Evolutionary conservation across 2,329 filamentous ascomycete species (phyloP).

Genomic region (Tolypocladium album): DNA sequence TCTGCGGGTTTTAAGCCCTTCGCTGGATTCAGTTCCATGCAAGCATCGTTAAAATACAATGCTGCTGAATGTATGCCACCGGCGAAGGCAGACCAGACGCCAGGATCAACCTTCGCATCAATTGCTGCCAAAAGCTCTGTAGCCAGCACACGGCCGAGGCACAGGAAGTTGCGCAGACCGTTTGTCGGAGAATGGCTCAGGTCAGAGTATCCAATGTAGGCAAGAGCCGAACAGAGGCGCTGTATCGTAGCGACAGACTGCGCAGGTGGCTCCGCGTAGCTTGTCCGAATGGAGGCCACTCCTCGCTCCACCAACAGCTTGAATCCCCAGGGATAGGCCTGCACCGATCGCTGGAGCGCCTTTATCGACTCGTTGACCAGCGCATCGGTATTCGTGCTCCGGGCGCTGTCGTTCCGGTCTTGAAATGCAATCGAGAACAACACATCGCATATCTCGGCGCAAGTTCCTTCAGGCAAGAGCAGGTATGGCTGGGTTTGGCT

Average conservation of each 20-base stretch:
- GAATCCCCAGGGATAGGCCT: conserved; percentile 24
- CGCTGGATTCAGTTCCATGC: conserved; percentile 3
- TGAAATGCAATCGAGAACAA: conserved; percentile 19
- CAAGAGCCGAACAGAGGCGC: conserved; percentile 30
- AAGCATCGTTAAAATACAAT: conserved; percentile 31
- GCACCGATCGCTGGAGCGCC: conserved; percentile 27
- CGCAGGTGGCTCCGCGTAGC: conserved; percentile 8
- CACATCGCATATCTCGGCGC: conserved; percentile 25
- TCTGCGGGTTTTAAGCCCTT: conserved; percentile 1
- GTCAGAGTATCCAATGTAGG: conserved; percentile 38
- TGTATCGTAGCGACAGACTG: conserved; percentile 18
- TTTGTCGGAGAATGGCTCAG: conserved; percentile 14
- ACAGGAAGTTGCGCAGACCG: conserved; percentile 29
- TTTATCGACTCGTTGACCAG: conserved; percentile 30
- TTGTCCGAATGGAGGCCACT: conserved; percentile 13
- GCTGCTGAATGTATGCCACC: conserved; percentile 23
- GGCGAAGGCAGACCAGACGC: conserved; percentile 26
- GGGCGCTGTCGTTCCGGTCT: conserved; percentile 9
- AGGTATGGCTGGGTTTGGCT: conserved; percentile 8
- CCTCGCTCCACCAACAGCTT: conserved; percentile 18
- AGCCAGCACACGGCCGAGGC: conserved; percentile 23
- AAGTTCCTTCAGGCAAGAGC: conserved; percentile 22
- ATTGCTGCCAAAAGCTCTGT: conserved; percentile 25
- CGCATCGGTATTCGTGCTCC: conserved; percentile 17
- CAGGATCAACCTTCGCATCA: conserved; percentile 16